Evolutionary conservation across 495 filamentous ascomycete species (phyloP), one percentile per base, ranked within the genome.

Genomic region (Pseudoneurospora amorphoporcata): DNA sequence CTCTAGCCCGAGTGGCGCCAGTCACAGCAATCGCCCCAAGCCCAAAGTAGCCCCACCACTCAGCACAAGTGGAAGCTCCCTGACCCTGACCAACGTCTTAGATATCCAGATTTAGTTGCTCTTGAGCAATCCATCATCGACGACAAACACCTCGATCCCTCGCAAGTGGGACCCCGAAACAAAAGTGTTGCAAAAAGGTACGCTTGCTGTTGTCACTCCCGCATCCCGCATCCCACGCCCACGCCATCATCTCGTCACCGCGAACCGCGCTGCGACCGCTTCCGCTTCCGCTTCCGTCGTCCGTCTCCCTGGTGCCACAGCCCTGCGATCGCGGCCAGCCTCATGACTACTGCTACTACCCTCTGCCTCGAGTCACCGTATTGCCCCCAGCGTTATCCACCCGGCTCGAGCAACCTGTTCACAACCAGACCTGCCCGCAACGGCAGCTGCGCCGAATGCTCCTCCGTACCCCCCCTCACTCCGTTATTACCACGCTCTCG

Each of bases 51-150:
- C 77, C 91, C 92, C 68, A 83, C 84, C 75, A 37, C 35, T 37
- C 35, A 83, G 83, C 76, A 86, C 88, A 72, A 17, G 53, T 65
- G 29, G 53, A 65, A 92, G 76, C 74, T 85, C 85, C 76, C 83
- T 93, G 72, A 87, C 92, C 76, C 83, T 93, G 72, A 87, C 92
- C 53, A 97, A 94, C 80, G 95, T 99, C 80, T 93, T 93, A 72
- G 90, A 96, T 76, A 94, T 95, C 71, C 96, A 99, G 86, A 89
- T 98, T 71, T 96, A 94, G 82, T 87, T 99, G 72, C 88, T 98
- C 42, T 87, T 99, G 72, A 95, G 94, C 84, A 92, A 65, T 65
- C 92, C 37, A 92, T 97, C 79, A 97, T 93, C 78, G 94, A 98
- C 82, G 89, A 91, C 77, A 94, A 93, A 81, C 92, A 95, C 82